Conservation (phyloP, 257 asterid species). For the Knoxia roxburghii region DNA sequence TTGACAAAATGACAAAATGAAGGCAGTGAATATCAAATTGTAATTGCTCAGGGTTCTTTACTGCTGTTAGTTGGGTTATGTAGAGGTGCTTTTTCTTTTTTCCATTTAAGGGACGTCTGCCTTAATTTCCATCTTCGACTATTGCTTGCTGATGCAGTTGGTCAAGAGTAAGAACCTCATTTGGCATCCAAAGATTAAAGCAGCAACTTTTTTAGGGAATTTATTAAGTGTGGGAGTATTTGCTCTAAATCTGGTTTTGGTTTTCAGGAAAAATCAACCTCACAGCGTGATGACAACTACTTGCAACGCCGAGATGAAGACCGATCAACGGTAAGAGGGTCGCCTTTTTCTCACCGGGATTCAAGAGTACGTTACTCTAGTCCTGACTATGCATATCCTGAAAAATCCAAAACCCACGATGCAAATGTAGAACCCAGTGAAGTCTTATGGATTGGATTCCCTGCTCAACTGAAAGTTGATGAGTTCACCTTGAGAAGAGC, state of each 20-base stretch:
- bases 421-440: slow-evolving; percentile 77
- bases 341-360: slow-evolving; percentile 54
- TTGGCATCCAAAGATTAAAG: neutral
- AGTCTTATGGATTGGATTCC: slow-evolving; percentile 93
- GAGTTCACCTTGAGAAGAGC: slow-evolving; percentile 75
- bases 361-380: slow-evolving; percentile 50
- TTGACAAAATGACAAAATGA: neutral
- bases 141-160: neutral
- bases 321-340: slow-evolving; percentile 43
- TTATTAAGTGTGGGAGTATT: neutral
- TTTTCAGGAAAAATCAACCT: slow-evolving; percentile 77
- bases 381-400: slow-evolving; percentile 45
- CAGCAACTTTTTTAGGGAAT: neutral
- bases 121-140: neutral
- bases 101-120: neutral
- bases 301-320: slow-evolving; percentile 46
- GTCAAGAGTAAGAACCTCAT: neutral
- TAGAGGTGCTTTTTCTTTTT: neutral
- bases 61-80: neutral
- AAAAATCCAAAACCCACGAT: slow-evolving; percentile 51
- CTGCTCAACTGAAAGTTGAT: slow-evolving; percentile 76
- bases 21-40: neutral
- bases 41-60: neutral
- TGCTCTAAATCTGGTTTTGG: slow-evolving; percentile 28
- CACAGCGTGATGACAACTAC: slow-evolving; percentile 51